Base-by-base conservation (phyloP, 1,284 basidiomycete species). In the Pseudozyma sp. region DNA sequence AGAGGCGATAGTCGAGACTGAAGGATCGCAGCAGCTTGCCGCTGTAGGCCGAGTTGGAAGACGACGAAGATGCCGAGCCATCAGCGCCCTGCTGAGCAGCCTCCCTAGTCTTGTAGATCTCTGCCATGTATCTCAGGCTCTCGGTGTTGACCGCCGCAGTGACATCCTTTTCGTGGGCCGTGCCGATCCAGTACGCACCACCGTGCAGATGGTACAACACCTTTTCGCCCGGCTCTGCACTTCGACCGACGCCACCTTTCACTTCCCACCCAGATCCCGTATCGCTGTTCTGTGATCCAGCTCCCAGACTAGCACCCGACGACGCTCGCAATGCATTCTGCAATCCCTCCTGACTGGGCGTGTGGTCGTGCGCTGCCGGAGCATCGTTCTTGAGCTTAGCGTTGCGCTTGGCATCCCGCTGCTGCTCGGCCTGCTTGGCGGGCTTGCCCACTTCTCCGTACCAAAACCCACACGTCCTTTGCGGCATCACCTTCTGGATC, bases 101-200 rank as follows among this genome's bases (percentile, higher is more conserved):
- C 40, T 53, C 49, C 37, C 46, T 40, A 10, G 53, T n/a, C 40
- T 54, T 60, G 60, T 78, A 76, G 31, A 76, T 73, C 54, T 73
- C 67, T 7, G 68, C 57, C 59, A 77, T 67, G 42, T 73, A 75
- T 5, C 72, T 55, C 35, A 80, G 57, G 24, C 68, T 63, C 43
- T 80, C 60, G 11, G 68, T 73, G 44, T 78, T 78, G 44, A 80
- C 78, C 4, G 78, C 77, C 0, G 77, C 70, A 1, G 77, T 79
- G 6, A 79, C 75, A 37, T 80, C 77, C 39, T 68, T 57, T 19
- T 80, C 78, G 66, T 79, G 78, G 14, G 77, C 77, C 9, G 77
- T 77, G 8, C 78, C 78, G 39, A 80, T 80, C 81, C 81, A 82
- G 48, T 82, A 82, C 7, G 81, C 81, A 7, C 81, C 81, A 11